These are phyloP conservation scores for Gossypium gossypioides DNA, from an alignment of 441 rosid species.

Conservation along the genomic window DNA sequence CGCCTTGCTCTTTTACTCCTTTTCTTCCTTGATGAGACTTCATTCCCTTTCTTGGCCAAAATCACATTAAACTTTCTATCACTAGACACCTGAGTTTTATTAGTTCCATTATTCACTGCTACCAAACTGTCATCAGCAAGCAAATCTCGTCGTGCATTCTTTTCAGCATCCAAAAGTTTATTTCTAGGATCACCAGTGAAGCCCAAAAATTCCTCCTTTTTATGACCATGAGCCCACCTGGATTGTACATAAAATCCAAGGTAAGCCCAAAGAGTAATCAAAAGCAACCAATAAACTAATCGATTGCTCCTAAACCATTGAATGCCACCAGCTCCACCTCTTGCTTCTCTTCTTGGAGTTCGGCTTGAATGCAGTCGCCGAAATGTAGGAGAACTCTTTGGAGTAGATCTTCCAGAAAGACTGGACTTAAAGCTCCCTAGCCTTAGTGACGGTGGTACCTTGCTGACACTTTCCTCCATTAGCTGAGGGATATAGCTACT, in stretches of 20 bases:
- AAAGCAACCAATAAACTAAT: slow-evolving; percentile 72
- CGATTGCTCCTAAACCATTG: slow-evolving; percentile 77
- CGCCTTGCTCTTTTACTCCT: slow-evolving; percentile 39
- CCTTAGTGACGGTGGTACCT: slow-evolving; percentile 50
- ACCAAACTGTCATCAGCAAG: slow-evolving; percentile 40
- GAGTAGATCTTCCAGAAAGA: slow-evolving; percentile 62
- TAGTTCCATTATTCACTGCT: slow-evolving; percentile 33
- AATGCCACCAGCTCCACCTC: slow-evolving; percentile 37
- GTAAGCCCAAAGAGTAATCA: slow-evolving; percentile 85
- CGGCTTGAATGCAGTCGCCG: slow-evolving; percentile 54
- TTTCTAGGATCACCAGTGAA: slow-evolving; percentile 45
- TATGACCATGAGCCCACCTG: slow-evolving; percentile 89
- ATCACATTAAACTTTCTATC: slow-evolving; percentile 37
- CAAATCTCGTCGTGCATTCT: slow-evolving; percentile 35
- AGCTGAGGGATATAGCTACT: slow-evolving; percentile 9
- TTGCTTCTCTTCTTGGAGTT: slow-evolving; percentile 76
- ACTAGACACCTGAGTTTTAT: slow-evolving; percentile 26
- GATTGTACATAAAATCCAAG: slow-evolving; percentile 93
- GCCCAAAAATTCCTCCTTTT: slow-evolving; percentile 55
- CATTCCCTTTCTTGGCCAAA: slow-evolving; percentile 42
- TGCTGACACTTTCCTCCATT: slow-evolving; percentile 44
- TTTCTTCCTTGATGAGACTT: slow-evolving; percentile 26
- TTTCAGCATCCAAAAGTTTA: slow-evolving; percentile 26
- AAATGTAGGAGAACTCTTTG: slow-evolving; percentile 60
- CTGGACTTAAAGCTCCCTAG: slow-evolving; percentile 52